Evolutionary conservation across 768 basidiomycete genomes (phyloP).

Genomic region (Rhizopogon sp.): DNA sequence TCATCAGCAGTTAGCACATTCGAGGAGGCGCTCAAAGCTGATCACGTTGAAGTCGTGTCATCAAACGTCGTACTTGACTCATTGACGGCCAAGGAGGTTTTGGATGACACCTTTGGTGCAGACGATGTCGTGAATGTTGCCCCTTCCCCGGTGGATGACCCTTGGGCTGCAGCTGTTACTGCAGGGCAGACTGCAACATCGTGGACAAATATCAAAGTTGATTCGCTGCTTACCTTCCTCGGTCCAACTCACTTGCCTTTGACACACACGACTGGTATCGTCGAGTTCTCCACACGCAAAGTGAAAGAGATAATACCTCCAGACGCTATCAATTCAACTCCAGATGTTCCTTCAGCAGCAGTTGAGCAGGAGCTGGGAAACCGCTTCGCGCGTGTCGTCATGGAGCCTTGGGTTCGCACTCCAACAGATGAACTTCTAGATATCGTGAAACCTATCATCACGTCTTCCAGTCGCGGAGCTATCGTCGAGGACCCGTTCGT

Average conservation of each 20-base stretch:
- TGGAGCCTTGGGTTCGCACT: constrained; percentile 45
- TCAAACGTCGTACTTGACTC: constrained; percentile 22
- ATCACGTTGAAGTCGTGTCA: constrained; percentile 23
- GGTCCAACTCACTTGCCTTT: constrained; percentile 53
- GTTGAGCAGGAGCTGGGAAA: constrained; percentile 41
- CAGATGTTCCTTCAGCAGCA: constrained; percentile 1
- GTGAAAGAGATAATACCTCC: constrained; percentile 44
- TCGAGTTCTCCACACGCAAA: constrained; percentile 58
- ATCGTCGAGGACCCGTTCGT: constrained; percentile 7
- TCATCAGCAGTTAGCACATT: constrained; percentile 17
- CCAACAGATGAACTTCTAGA: constrained; percentile 29
- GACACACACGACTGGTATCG: constrained; percentile 56
- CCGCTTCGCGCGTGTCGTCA: constrained; percentile 40
- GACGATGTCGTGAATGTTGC: constrained; percentile 12
- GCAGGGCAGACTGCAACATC: constrained; percentile 22
- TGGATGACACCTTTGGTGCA: constrained; percentile 26
- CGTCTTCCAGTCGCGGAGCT: constrained; percentile 23
- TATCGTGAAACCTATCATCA: constrained; percentile 29
- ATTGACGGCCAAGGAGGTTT: constrained; percentile 18
- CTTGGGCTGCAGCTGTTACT: constrained; percentile 19
- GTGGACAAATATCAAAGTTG: constrained; percentile 21
- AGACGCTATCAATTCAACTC: constrained; percentile 7
- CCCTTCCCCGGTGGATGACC: constrained; percentile 14
- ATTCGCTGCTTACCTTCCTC: constrained; percentile 35
- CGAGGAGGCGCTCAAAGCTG: constrained; percentile 34